A percentile compares a stretch with the other conserved stretches of the same genome.
These are phyloP conservation scores for Fusarium pininemorale DNA, from an alignment of 2,329 filamentous ascomycete species.

Conservation along the genomic window DNA sequence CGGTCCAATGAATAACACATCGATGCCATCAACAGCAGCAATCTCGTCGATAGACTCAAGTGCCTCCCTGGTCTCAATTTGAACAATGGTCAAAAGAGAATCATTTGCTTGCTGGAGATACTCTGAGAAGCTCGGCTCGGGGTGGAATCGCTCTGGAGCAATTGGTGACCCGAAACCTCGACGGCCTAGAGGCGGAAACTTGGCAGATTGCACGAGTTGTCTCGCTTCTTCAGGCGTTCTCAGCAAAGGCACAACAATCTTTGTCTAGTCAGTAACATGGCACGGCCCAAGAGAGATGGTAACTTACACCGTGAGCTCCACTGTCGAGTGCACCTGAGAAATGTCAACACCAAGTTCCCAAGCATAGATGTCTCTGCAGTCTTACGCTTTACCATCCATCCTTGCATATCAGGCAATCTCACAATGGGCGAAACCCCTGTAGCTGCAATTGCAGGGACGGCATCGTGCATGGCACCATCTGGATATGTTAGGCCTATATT, in stretches of 20 bases:
- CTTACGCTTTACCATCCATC: slow-evolving; percentile 58
- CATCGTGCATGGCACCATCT: slow-evolving; percentile 63
- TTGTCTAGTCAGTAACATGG: slow-evolving; percentile 16
- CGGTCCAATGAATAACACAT: slow-evolving; percentile 72
- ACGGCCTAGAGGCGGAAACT: slow-evolving; percentile 60
- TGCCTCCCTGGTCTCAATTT: slow-evolving; percentile 73
- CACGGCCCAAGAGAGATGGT: too few relatives aligned
- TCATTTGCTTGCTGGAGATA: slow-evolving; percentile 62
- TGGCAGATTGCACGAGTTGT: slow-evolving; percentile 57
- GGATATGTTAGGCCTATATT: not conserved
- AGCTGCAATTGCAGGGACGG: slow-evolving; percentile 61
- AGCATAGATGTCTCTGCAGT: not conserved
- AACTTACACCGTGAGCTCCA: slow-evolving; percentile 59
- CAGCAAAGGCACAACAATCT: slow-evolving; percentile 58
- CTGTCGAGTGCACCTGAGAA: slow-evolving; percentile 57
- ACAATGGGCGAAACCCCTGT: slow-evolving; percentile 55
- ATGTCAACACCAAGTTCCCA: not conserved
- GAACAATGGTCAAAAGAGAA: slow-evolving; percentile 69
- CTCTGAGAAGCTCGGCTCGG: slow-evolving; percentile 55
- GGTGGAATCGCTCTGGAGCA: slow-evolving; percentile 53
- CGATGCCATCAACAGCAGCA: slow-evolving; percentile 66
- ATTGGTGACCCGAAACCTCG: slow-evolving; percentile 62
- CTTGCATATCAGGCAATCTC: slow-evolving; percentile 62
- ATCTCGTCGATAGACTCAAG: slow-evolving; percentile 69
- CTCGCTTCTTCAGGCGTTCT: slow-evolving; percentile 56